phyloP scores from a whole-genome alignment of 106 monocot genomes.

The Acanthochlamys bracteata region DNA sequence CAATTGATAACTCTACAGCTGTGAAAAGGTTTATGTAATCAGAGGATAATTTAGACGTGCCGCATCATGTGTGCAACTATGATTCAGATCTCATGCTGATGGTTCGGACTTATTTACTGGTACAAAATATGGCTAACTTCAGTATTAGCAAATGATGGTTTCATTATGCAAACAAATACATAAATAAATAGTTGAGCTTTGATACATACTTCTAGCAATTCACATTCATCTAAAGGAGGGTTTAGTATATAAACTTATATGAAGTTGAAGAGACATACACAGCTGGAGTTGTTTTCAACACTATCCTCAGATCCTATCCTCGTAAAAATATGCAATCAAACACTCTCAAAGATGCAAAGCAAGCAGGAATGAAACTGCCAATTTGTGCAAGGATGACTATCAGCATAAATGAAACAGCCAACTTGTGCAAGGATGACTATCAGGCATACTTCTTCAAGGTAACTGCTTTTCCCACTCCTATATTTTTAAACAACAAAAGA shows the following conservation, averaged over 20 bases:
- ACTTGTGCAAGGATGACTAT: constrained; percentile 90
- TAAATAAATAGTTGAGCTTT: neutral
- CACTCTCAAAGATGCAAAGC: constrained; percentile 85
- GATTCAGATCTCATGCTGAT: too few species aligned
- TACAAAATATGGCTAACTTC: neutral
- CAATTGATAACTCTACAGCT: too few species aligned
- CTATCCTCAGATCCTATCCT: constrained; percentile 77
- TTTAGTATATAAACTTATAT: neutral
- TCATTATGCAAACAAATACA: neutral
- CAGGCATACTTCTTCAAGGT: constrained; percentile 92
- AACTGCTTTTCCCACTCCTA: constrained; percentile 99
- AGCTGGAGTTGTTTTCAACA: constrained; percentile 91
- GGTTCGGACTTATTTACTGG: neutral
- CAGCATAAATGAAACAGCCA: constrained; percentile 94
- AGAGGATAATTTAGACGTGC: too few species aligned
- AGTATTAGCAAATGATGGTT: neutral
- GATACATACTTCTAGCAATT: neutral
- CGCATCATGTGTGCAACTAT: too few species aligned
- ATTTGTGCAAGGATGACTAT: constrained; percentile 90
- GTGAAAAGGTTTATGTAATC: too few species aligned
- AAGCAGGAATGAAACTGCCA: constrained; percentile 93
- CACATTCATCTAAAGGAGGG: neutral
- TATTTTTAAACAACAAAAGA: constrained; percentile 9
- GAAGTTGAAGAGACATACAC: constrained; percentile 38
- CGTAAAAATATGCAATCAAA: constrained; percentile 97